Base-by-base conservation (phyloP, 225 moss, liverwort and hornwort species). In the Lunularia cruciata region DNA sequence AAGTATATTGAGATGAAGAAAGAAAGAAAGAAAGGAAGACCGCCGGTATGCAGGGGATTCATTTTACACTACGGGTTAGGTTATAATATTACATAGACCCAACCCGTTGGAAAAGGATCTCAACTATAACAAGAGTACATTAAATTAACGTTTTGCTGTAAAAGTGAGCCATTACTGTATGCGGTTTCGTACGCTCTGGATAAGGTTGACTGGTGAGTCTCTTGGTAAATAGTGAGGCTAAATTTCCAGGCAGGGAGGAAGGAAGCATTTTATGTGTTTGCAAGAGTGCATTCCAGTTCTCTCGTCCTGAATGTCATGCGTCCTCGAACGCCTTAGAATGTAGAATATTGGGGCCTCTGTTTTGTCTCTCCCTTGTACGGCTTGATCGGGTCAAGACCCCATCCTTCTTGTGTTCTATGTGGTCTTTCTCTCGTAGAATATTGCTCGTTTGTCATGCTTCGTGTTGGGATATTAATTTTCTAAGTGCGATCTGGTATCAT, bases 171-270 rank as follows among this genome's bases (percentile, higher is more conserved):
- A 23, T 2, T 23, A 23, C 3, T 52, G 23, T 52, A 23, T 5
- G 4, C 3, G 22, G 22, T 3, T 1, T 0, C 16, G 43, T 52
- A 25, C 32, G 16, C 31, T 15, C 4, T 57, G 57, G 57, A 57
- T 57, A 57, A 57, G 33, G 57, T 57, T 57, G 57, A 57, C 57
- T 26, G 32, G 30, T 57, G 57, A 57, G 16, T 15, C 32, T 32
- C 31, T 32, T 57, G 31, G 18, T 8, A 23, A 52, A 25, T 52
- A 26, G 52, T 0, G 2, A 3, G 51, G 3, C n/a, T 2, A 22
- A 23, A 52, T 3, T 47, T 19, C 19, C 15, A 19, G 52, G 52
- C 2, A 26, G 52, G 7, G 1, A 8, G 18, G 52, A 26, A 12
- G 12, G 6, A 52, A 52, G 26, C 52, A 26, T 52, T 52, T 52